Base-by-base conservation (phyloP, 495 filamentous ascomycete species). In the Neurospora sp. region DNA sequence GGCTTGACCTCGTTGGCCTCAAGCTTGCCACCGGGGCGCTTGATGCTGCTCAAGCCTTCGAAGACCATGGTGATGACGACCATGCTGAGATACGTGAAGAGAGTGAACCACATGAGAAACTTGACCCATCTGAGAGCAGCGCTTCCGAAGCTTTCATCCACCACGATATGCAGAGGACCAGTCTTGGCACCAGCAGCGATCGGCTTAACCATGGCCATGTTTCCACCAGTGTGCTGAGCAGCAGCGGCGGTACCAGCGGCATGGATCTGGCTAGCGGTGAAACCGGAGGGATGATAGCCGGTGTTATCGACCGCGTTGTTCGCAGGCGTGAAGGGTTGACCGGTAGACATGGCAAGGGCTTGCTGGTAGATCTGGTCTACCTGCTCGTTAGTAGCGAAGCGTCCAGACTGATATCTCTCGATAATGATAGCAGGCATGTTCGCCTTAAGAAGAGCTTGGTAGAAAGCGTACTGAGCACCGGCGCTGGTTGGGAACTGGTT, bases 341-440 rank as follows among this genome's bases (percentile, higher is more conserved):
- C 86, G 40, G 88, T 90, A 18, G 93, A 82, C 75, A 88, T 87
- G 73, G 90, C 87, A 16, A 97, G 84, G 23, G 96, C 94, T 75
- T 89, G 87, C 14, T 89, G 83, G 78, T 97, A 97, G 38, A 90
- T 88, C 20, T 87, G 84, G 54, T 95, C 93, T 69, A 92, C 91
- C 27, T 88, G 85, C 10, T 87, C 77, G 79, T 94, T 97, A 8
- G 86, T 89, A 2, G 94, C 93, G 84, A 94, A 98, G 69, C 91
- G 89, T 72, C 79, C 92, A 39, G 89, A 93, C 75, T 93, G 90
- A 80, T 97, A 94, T 76, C 96, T 86, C 79, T 98, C 94, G 48
- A 97, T 86, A 39, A 98, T 85, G 70, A 98, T 97, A 8, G 92
- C 90, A 7, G 96, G 92, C 90, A 97, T 94, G 78, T 96, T 93